These are phyloP conservation scores for Botryotinia narcissicola DNA, from an alignment of 2,329 filamentous ascomycete species.

Conservation along the genomic window DNA sequence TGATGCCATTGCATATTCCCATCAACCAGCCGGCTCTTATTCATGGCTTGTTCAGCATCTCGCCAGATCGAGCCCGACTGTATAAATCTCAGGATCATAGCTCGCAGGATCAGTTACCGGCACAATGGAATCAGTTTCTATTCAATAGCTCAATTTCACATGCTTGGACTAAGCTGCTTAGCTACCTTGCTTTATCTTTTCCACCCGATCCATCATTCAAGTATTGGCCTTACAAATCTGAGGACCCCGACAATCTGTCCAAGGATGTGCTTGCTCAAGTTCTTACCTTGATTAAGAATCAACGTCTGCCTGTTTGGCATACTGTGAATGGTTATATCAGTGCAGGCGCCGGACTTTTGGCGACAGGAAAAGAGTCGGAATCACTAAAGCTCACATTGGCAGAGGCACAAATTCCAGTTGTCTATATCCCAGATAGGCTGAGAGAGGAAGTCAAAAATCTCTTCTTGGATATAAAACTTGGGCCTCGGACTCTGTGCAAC, in stretches of 20 bases:
- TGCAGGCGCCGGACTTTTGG: slow-evolving; percentile 23
- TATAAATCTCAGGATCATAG: slow-evolving; percentile 30
- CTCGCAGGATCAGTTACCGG: slow-evolving; percentile 30
- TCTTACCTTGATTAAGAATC: slow-evolving; percentile 23
- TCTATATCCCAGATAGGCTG: slow-evolving; percentile 28
- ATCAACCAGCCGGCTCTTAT: slow-evolving; percentile 40
- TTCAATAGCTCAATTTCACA: slow-evolving; percentile 31
- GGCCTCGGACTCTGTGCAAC: slow-evolving; percentile 22
- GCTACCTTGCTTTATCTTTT: slow-evolving; percentile 21
- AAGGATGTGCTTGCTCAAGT: slow-evolving; percentile 24
- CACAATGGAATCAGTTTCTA: slow-evolving; percentile 38
- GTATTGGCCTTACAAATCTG: slow-evolving; percentile 25
- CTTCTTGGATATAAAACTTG: slow-evolving; percentile 23
- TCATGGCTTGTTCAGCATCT: slow-evolving; percentile 39
- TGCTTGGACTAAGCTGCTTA: slow-evolving; percentile 34
- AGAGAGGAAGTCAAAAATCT: slow-evolving; percentile 13
- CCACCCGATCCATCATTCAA: slow-evolving; percentile 23
- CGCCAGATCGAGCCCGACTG: slow-evolving; percentile 38
- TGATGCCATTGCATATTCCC: slow-evolving; percentile 38
- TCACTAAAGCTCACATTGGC: slow-evolving; percentile 27
- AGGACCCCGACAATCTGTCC: slow-evolving; percentile 21
- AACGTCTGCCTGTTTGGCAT: slow-evolving; percentile 28
- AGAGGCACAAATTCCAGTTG: slow-evolving; percentile 29
- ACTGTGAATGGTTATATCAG: slow-evolving; percentile 27
- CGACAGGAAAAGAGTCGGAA: slow-evolving; percentile 17